Evolutionary conservation across 1,284 basidiomycete genomes (phyloP), one percentile per base, ranked within the genome.

Genomic region (Heterobasidion parviporum): DNA sequence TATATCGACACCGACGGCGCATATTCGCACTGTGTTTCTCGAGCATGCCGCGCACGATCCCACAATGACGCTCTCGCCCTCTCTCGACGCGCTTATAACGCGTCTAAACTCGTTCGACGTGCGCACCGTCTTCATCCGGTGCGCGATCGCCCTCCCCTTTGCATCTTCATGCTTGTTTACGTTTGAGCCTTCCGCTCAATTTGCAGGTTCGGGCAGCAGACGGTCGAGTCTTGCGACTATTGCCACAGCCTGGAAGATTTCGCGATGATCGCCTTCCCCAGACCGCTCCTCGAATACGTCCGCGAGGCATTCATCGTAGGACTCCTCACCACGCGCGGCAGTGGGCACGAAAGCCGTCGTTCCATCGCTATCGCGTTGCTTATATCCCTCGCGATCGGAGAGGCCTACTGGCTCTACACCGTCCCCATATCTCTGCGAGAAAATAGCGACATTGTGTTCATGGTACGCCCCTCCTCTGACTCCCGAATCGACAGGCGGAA

Each of bases 141-240:
- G 53, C 41, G 76, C 64, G 9, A 16, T 9, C 52, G 1, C 6
- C 26, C 20, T 32, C 20, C 38, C 36, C 47, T 43, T 54, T 34
- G 49, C 18, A 6, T 35, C 5, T 9, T 18, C 44, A 15, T 53
- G 56, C 51, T n/a, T 50, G 9, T 16, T 8, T n/a, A n/a, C n/a
- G n/a, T n/a, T n/a, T 35, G 32, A 12, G 32, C 41, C 10, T 4
- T 44, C n/a, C 32, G n/a, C 16, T 41, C 6, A 8, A 41, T 45
- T 50, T 33, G 16, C 59, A 84, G 87, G 59, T 85, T 86, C 57
- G 87, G 87, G 18, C 87, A 89, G 65, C 68, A 74, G 26, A 76
- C 77, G 2, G 66, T 89, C 10, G 73, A 81, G 52, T 76, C 75
- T 10, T 89, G 87, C 67, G 72, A 74, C 16, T 79, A 83, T 64